Percentiles rank a stretch among this genome's conserved stretches.
Conservation (phyloP, 768 basidiomycete genomes). For the Infundibulicybe gibba region DNA sequence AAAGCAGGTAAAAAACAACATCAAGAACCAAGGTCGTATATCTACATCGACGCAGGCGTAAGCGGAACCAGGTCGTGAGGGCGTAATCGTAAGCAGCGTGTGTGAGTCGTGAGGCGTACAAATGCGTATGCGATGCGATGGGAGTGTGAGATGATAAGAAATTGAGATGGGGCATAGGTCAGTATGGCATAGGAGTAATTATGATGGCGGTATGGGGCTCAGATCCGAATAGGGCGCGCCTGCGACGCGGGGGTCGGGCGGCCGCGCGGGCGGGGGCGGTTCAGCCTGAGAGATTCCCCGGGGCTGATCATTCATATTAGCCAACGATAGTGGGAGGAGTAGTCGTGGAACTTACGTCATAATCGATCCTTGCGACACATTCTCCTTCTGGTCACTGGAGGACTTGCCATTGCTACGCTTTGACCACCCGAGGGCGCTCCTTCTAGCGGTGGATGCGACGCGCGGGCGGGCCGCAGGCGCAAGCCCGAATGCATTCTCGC, state of each 20-base stretch:
- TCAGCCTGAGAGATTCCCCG: constrained; percentile 43
- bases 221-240: constrained; percentile 33
- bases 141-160: neutral
- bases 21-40: neutral
- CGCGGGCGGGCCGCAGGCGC: constrained; percentile 42
- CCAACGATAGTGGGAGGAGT: neutral
- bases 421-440: constrained; percentile 59
- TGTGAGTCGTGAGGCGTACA: constrained; percentile 1
- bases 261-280: constrained; percentile 46
- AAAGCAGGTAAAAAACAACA: neutral
- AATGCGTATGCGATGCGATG: neutral
- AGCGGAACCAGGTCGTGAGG: neutral
- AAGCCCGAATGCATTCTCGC: constrained; percentile 27
- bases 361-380: constrained; percentile 36
- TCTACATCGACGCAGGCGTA: neutral
- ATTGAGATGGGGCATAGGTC: no score
- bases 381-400: constrained; percentile 55
- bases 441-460: constrained; percentile 51
- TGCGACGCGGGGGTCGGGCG: constrained; percentile 41
- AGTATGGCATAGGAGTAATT: no score
- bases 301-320: constrained; percentile 26
- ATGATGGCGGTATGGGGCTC: constrained; percentile 1
- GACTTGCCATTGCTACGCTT: constrained; percentile 56
- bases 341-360: constrained; percentile 49
- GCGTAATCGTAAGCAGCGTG: neutral